These are phyloP conservation scores for Chaetomiaceae sp. DNA, from an alignment of 2,329 filamentous ascomycete species.

Conservation along the genomic window DNA sequence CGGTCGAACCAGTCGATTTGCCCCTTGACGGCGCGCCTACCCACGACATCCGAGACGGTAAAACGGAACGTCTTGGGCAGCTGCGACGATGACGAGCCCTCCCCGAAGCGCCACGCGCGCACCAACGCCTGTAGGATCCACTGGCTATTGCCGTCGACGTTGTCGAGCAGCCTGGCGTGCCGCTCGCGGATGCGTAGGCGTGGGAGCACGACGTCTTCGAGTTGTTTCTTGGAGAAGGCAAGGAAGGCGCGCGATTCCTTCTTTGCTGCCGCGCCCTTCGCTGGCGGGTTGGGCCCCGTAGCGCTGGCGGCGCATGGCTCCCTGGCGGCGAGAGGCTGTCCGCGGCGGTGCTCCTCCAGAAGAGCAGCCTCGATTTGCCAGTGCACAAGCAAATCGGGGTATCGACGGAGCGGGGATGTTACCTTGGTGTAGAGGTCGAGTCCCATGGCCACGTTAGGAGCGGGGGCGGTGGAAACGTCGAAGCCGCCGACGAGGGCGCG, in stretches of 20 bases:
- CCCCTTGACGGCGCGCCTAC: slow-evolving; percentile 34
- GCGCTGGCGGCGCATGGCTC: background rate
- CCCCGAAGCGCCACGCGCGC: slow-evolving; percentile 54
- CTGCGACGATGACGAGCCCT: slow-evolving; percentile 29
- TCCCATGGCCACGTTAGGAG: slow-evolving; percentile 55
- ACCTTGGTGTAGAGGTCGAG: slow-evolving; percentile 58
- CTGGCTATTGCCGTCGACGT: slow-evolving; percentile 40
- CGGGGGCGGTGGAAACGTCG: slow-evolving; percentile 49
- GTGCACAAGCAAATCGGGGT: slow-evolving; percentile 58
- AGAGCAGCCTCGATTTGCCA: slow-evolving; percentile 63
- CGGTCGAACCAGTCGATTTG: slow-evolving; percentile 50
- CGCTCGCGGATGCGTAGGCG: slow-evolving; percentile 51
- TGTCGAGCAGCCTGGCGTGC: slow-evolving; percentile 43
- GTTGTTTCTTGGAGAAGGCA: slow-evolving; percentile 41
- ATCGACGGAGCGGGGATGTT: slow-evolving; percentile 64
- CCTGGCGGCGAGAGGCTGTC: slow-evolving; percentile 31
- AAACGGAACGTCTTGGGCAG: slow-evolving; percentile 48
- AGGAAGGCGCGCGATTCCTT: slow-evolving; percentile 32
- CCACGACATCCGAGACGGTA: slow-evolving; percentile 39
- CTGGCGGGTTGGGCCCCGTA: background rate
- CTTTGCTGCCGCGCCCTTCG: background rate
- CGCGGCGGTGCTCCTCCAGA: slow-evolving; percentile 38
- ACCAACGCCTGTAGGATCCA: slow-evolving; percentile 59
- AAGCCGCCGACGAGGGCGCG: slow-evolving; percentile 45
- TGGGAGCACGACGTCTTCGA: slow-evolving; percentile 44